Base-by-base conservation (phyloP, 148 eudicot genomes). In the Rheum nobile region DNA sequence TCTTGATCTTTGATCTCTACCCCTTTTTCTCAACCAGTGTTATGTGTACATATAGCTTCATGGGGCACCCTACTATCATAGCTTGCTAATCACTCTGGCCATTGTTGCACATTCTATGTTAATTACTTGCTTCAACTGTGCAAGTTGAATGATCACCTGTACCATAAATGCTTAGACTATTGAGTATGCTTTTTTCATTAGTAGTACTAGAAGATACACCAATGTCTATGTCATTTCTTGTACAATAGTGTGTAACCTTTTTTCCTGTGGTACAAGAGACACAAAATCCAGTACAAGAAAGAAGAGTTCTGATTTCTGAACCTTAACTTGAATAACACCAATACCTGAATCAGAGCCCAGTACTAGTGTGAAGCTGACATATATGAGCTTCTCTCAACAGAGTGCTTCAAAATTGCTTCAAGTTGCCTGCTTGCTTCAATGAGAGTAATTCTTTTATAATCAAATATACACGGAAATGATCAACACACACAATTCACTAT, bases 11-110 rank as follows among this genome's bases (percentile, higher is more conserved):
- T 52, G 26, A 52, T 52, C 59, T 52, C 59, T 22, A 21, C 28
- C 28, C 24, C 61, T 54, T 54, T 29, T n/a, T 67, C 71, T 37
- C 16, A 12, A 12, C 24, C 71, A 67, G 61, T 67, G 38, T 67
- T 19, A n/a, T 63, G 46, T 69, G 46, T 69, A 69, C 67, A 65
- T 65, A 34, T 65, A 65, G 39, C 73, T 39, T 71, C 46, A 71
- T n/a, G 50, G 73, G 73, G 73, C 48, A 24, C 50, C 50, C 73
- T 71, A 71, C 73, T 71, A 71, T 71, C 73, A 71, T 16, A 71
- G 73, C 73, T 71, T 71, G 48, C 48, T 43, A 71, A 21, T 10
- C 32, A 43, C 73, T 39, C 22, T 71, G 73, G 47, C 73, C n/a
- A n/a, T 21, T 71, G 31, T 22, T 71, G 50, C 73, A 71, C 48